phyloP scores from a whole-genome alignment of 2,329 filamentous ascomycete genomes.

The Colletotrichum gigasporum region DNA sequence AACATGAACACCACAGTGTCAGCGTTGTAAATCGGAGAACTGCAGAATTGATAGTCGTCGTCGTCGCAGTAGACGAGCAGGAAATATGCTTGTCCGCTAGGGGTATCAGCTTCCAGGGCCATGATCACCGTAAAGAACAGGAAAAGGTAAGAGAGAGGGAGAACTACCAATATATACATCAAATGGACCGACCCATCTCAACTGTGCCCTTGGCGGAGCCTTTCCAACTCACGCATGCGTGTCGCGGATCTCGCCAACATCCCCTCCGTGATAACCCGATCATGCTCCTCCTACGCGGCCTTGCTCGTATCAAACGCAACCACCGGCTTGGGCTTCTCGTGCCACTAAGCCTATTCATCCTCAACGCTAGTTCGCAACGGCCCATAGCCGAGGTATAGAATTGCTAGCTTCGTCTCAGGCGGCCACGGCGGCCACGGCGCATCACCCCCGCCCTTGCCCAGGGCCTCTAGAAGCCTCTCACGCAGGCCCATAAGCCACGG shows the following conservation, averaged over 20 bases:
- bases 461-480: constrained; percentile 1
- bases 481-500: constrained; percentile 33
- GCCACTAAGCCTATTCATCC: neutral
- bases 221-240: constrained; percentile 5
- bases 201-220: neutral
- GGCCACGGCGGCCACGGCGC: neutral
- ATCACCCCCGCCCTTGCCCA: neutral
- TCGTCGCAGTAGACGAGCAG: too few species aligned
- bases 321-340: neutral
- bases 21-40: too few species aligned
- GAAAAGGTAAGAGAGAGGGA: neutral
- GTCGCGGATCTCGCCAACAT: neutral
- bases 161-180: neutral
- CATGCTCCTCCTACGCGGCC: neutral
- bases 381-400: neutral
- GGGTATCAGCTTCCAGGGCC: too few species aligned
- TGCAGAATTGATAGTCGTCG: too few species aligned
- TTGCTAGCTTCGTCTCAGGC: neutral
- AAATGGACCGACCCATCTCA: neutral
- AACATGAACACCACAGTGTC: too few species aligned
- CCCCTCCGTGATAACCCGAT: neutral
- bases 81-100: too few species aligned
- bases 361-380: neutral
- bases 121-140: too few species aligned
- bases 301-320: neutral